Evolutionary conservation across 78 protist genomes (phyloP).

Genomic region (Mantamonas sphyraenae): DNA sequence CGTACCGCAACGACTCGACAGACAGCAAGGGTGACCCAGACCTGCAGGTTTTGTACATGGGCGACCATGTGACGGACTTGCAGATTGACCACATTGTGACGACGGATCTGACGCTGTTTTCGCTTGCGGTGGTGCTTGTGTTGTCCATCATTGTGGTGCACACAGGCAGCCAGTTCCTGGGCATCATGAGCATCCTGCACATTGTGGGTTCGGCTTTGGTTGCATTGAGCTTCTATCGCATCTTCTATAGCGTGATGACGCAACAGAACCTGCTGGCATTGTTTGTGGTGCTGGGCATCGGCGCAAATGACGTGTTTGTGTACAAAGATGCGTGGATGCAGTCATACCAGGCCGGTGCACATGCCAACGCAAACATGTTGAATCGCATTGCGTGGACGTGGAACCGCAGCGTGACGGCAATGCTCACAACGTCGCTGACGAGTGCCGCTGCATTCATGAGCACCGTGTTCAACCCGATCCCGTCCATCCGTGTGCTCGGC

Average conservation of each 20-base stretch:
- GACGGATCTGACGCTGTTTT: too few species aligned
- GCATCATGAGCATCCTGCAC: conserved; percentile 21
- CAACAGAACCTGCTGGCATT: conserved; percentile 4
- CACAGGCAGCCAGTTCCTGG: conserved; percentile 19
- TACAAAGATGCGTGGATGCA: conserved; percentile 35
- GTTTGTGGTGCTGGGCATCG: conserved; percentile 28
- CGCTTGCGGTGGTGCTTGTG: too few species aligned
- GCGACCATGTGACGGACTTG: too few species aligned
- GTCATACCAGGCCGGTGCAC: too few species aligned
- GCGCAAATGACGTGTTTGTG: conserved; percentile 33
- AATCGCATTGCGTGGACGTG: conserved; percentile 26
- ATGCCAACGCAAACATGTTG: neutral
- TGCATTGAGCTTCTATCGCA: conserved; percentile 1
- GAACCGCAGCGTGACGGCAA: conserved; percentile 5
- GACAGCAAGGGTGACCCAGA: too few species aligned
- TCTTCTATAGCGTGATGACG: neutral
- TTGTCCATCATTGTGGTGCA: conserved; percentile 12
- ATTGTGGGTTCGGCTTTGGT: conserved; percentile 10
- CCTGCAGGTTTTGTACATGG: too few species aligned
- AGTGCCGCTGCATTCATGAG: conserved; percentile 26
- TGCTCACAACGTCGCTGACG: conserved; percentile 26
- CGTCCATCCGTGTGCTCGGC: conserved; percentile 17
- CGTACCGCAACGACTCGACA: too few species aligned
- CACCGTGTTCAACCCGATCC: neutral
- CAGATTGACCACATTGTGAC: too few species aligned